Conservation (phyloP, 2,329 filamentous ascomycete genomes). For the Thielaviopsis euricoi region DNA sequence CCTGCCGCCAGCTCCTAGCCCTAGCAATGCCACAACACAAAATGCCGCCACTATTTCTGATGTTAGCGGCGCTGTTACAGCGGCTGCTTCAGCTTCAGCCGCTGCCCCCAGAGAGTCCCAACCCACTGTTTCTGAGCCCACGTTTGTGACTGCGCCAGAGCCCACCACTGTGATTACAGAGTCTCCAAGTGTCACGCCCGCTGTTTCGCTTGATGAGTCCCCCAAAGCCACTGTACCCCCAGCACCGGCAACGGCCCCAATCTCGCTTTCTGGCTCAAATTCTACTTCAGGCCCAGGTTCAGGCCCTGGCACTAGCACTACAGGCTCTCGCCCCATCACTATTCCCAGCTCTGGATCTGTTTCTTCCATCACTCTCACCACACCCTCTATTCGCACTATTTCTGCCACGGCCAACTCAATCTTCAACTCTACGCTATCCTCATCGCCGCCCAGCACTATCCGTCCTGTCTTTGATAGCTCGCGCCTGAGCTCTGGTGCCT, state of each 20-base stretch:
- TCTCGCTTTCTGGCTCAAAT: background rate
- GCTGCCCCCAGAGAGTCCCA: background rate
- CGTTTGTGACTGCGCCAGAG: background rate
- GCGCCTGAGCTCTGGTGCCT: conserved; percentile 8
- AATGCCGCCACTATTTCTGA: conserved; percentile 3
- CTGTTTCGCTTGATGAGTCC: background rate
- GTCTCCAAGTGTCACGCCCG: background rate
- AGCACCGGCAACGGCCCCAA: background rate
- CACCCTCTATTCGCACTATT: conserved; percentile 8
- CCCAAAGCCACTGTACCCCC: background rate
- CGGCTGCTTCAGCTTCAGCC: background rate
- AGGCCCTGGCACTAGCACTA: background rate
- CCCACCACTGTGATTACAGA: background rate
- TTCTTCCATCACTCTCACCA: background rate
- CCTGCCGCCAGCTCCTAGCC: conserved; percentile 7
- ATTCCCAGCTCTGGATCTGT: background rate
- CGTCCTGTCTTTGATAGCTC: conserved; percentile 10
- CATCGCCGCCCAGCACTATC: conserved; percentile 9
- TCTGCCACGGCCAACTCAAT: conserved; percentile 10
- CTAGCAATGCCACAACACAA: background rate
- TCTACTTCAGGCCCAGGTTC: background rate
- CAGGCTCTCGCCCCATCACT: background rate
- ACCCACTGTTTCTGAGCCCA: background rate
- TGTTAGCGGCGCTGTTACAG: conserved; percentile 1
- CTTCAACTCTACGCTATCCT: conserved; percentile 9